Evolutionary conservation across 2,329 filamentous ascomycete species (phyloP).

Genomic region (Helicocarpus griseus): DNA sequence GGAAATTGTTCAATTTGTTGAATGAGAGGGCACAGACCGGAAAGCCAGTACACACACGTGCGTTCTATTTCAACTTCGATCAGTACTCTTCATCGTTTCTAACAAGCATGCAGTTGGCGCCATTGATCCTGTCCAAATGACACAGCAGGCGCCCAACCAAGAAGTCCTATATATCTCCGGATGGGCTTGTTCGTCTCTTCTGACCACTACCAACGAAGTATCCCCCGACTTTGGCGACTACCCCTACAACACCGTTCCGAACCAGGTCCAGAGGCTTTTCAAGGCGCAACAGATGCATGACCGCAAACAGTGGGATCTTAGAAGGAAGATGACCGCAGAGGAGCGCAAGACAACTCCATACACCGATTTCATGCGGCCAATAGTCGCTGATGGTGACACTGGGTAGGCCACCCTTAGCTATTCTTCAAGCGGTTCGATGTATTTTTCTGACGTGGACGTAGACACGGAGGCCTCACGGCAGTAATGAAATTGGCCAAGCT

Average conservation of each 20-base stretch:
- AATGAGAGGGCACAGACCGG: conserved; percentile 67
- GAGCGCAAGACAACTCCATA: conserved; percentile 71
- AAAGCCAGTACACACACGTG: conserved; percentile 87
- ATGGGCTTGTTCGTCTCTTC: conserved; percentile 90
- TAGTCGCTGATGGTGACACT: conserved; percentile 92
- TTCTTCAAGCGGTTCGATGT: neutral
- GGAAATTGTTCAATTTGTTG: conserved; percentile 86
- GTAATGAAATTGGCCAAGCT: conserved; percentile 95
- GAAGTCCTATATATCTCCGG: conserved; percentile 94
- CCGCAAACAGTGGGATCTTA: conserved; percentile 82
- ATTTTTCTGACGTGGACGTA: conserved; percentile 14
- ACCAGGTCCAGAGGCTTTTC: conserved; percentile 90
- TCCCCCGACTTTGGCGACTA: conserved; percentile 98
- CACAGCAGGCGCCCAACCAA: conserved; percentile 90
- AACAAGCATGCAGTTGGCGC: conserved; percentile 63
- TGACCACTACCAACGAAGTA: conserved; percentile 93
- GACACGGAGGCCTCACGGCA: conserved; percentile 83
- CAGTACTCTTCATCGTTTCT: neutral
- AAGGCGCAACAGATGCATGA: conserved; percentile 97
- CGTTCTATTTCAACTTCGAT: conserved; percentile 23
- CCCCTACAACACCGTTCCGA: conserved; percentile 96
- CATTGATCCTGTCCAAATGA: conserved; percentile 99
- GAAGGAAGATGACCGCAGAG: conserved; percentile 65
- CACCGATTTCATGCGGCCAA: conserved; percentile 84
- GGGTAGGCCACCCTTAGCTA: conserved; percentile 38